These are phyloP conservation scores for Lichtheimia corymbifera DNA, from an alignment of 371 early-diverging fungal genomes.

Conservation along the genomic window DNA sequence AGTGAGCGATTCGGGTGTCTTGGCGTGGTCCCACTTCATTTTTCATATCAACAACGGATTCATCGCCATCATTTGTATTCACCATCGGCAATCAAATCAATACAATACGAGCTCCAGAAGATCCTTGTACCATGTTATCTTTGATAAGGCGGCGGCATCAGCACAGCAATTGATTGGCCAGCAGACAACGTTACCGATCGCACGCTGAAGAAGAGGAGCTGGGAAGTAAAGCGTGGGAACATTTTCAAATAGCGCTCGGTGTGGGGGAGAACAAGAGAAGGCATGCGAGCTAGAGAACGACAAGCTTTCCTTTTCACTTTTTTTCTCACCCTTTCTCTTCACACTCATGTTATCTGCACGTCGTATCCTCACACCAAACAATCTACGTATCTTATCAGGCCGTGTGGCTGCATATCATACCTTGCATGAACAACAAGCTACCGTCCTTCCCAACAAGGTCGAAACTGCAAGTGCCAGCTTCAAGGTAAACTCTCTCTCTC, in stretches of 20 bases:
- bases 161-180: too few species aligned
- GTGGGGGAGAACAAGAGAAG: neutral
- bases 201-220: neutral
- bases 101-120: too few species aligned
- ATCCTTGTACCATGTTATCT: too few species aligned
- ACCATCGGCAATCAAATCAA: too few species aligned
- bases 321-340: neutral
- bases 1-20: too few species aligned
- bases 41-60: too few species aligned
- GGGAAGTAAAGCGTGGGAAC: neutral
- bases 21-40: too few species aligned
- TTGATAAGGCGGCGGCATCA: too few species aligned
- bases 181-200: too few species aligned
- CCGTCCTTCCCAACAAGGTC: conserved; percentile 52
- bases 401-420: conserved; percentile 28
- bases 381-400: neutral
- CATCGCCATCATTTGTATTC: too few species aligned
- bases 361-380: neutral
- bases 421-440: conserved; percentile 42
- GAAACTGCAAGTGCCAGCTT: conserved; percentile 82
- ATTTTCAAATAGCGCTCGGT: neutral
- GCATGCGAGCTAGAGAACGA: neutral
- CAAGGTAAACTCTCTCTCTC: conserved; percentile 55
- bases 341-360: neutral
- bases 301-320: neutral